Evolutionary conservation across 1,284 basidiomycete species (phyloP), one percentile per base, ranked within the genome.

Genomic region (Tilletia indica): DNA sequence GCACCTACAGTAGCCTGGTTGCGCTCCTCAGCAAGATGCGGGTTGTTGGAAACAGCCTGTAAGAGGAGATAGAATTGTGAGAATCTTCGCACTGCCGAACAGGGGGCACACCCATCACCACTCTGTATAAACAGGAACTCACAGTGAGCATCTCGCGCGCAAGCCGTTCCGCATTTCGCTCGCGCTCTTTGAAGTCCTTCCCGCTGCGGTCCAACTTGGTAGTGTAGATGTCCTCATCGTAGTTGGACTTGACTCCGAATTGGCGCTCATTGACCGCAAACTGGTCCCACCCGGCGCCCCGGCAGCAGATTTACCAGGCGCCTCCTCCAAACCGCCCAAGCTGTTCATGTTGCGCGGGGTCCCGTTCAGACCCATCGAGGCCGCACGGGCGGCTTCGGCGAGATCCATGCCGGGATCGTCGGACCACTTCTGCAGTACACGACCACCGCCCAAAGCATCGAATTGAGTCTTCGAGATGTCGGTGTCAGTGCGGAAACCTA

Each of bases 141-240:
- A 92, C 91, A 58, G 89, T 89, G 85, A 93, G 87, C 77, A 98
- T 99, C 86, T 99, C 94, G 77, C 91, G 91, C 3, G 96, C 96
- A 74, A 98, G 88, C 73, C 89, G 89, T 82, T 92, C 92, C 4
- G 97, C 97, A 82, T 91, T 90, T 75, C 90, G 89, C 86, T 98
- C 96, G 75, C 90, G 89, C 85, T 94, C 92, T 85, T 92, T 93
- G 85, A 89, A 98, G 84, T 95, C 93, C 38, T 91, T 89, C 34
- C 89, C 91, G 72, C 86, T 89, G 76, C 93, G 89, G 84, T 99
- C 93, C 68, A 99, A 88, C 86, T 91, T 94, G 56, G 96, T 99
- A 25, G 97, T 99, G 85, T 99, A 99, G 56, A 91, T 83, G 73
- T 95, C 92, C 86, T 99, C 96, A 80, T 97, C 91, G 85, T 94